phyloP scores from a whole-genome alignment of 805 yeast species.

The Candida sanyiensis region DNA sequence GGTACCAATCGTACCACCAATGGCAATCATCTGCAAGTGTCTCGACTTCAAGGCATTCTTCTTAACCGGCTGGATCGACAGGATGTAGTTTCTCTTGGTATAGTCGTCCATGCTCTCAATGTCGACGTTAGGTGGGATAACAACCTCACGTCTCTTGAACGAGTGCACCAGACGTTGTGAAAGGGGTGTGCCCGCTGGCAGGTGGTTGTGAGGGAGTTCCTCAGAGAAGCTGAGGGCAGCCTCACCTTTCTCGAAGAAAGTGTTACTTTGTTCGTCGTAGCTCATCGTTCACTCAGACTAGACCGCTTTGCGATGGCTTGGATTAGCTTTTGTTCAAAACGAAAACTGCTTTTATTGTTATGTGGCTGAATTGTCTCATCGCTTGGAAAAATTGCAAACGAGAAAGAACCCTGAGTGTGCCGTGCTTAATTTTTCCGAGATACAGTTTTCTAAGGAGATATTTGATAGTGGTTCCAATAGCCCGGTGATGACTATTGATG shows the following conservation, averaged over 20 bases:
- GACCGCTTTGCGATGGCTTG: too few relatives aligned
- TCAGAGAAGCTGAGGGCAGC: not conserved
- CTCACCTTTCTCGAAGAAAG: not conserved
- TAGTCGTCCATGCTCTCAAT: slow-evolving; percentile 19
- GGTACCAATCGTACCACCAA: slow-evolving; percentile 71
- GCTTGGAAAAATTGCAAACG: too few relatives aligned
- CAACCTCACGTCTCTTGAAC: slow-evolving; percentile 20
- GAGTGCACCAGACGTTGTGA: slow-evolving; percentile 13
- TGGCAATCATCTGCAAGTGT: slow-evolving; percentile 62
- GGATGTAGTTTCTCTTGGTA: slow-evolving; percentile 23
- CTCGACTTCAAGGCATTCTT: slow-evolving; percentile 41
- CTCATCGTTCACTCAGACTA: too few relatives aligned
- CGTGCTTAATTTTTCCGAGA: too few relatives aligned
- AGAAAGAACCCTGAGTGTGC: too few relatives aligned
- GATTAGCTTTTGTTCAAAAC: too few relatives aligned
- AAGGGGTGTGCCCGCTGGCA: not conserved
- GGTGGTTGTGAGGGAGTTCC: not conserved
- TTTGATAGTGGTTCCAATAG: too few relatives aligned
- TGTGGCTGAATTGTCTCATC: too few relatives aligned
- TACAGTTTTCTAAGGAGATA: too few relatives aligned
- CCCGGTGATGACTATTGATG: too few relatives aligned
- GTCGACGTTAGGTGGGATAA: slow-evolving; percentile 17
- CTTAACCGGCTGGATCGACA: slow-evolving; percentile 32
- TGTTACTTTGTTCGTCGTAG: too few relatives aligned
- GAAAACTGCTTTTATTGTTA: too few relatives aligned